phyloP scores from a whole-genome alignment of 1,284 basidiomycete genomes.

The Rhodotorula mucilaginosa region DNA sequence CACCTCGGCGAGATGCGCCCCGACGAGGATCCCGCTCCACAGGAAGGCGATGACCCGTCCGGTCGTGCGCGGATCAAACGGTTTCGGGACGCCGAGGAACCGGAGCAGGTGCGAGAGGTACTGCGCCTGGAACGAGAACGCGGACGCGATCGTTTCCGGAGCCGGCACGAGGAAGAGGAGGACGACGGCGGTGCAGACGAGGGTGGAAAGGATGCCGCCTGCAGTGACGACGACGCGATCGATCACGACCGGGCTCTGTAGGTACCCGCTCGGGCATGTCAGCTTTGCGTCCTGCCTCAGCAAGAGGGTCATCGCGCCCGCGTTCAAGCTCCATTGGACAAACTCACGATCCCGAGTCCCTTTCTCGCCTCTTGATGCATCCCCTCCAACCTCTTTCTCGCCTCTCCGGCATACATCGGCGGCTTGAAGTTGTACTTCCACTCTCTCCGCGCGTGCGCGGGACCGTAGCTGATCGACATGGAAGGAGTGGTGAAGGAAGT shows the following conservation, averaged over 20 bases:
- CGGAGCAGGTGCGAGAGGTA: slow-evolving; percentile 8
- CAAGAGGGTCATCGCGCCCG: not conserved
- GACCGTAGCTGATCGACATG: slow-evolving; percentile 27
- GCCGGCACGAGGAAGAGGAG: not conserved
- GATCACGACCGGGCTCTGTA: slow-evolving; percentile 15
- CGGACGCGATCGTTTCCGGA: slow-evolving; percentile 4
- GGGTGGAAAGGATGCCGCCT: not conserved
- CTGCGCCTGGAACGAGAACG: slow-evolving; percentile 7
- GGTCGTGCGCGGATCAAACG: not conserved
- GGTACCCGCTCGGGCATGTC: too few relatives aligned
- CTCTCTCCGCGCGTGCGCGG: not conserved
- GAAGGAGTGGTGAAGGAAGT: slow-evolving; percentile 5
- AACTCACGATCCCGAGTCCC: slow-evolving; percentile 21
- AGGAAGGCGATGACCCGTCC: slow-evolving; percentile 5
- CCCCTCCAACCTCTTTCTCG: slow-evolving; percentile 25
- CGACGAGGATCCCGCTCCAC: not conserved
- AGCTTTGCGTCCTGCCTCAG: not conserved
- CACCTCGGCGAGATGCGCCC: slow-evolving; percentile 12
- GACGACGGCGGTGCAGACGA: not conserved
- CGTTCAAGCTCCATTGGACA: too few relatives aligned
- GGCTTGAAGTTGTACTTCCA: slow-evolving; percentile 18
- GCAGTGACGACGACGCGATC: slow-evolving; percentile 5
- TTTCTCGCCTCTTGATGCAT: slow-evolving; percentile 27
- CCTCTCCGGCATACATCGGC: slow-evolving; percentile 27
- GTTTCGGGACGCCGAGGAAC: not conserved